Evolutionary conservation across 108 stramenopile species (phyloP), one percentile per base, ranked within the genome.

Genomic region (Skeletonema tropicum): DNA sequence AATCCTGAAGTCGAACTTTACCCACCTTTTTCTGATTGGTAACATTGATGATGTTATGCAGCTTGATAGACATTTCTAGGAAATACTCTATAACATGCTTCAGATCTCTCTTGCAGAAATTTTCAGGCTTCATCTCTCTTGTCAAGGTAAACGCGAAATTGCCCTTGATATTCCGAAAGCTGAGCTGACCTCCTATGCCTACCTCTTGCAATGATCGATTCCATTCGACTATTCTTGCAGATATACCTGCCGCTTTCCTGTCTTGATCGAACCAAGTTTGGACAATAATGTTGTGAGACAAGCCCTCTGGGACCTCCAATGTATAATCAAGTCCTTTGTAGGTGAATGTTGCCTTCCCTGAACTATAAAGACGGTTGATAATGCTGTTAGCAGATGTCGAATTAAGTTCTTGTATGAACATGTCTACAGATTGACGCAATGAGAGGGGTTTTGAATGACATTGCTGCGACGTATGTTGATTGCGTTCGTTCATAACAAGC

Each of bases 31-130:
- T 71, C 55, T 68, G 55, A 67, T 82, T 74, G 45, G 15, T 49
- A 2, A 61, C 32, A 58, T 71, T 71, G 52, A 82, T 82, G 21
- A 71, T 67, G 31, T 82, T 82, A 23, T 82, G 80, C 23, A 82
- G 33, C 66, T 75, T 82, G 65, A 82, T 71, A 13, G 70, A 59
- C 64, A 82, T 71, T 48, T 82, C 80, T 29, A 82, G 29, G n/a
- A 71, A 82, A 45, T 82, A 75, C 25, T 82, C 80, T 25, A 82
- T 69, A 23, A 62, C 42, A 42, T 75, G 74, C 5, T 74, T 59
- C 4, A 82, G 71, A 46, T 45, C 45, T 52, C 45, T 68, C 41
- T 66, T 52, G 12, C 67, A 68, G 52, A 80, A 80, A 4, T 68
- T 46, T 55, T 73, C 68, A 6, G 68, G 64, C 13, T 73, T 41